Evolutionary conservation across 768 basidiomycete species (phyloP).

Genomic region (Tulasnella calospora): DNA sequence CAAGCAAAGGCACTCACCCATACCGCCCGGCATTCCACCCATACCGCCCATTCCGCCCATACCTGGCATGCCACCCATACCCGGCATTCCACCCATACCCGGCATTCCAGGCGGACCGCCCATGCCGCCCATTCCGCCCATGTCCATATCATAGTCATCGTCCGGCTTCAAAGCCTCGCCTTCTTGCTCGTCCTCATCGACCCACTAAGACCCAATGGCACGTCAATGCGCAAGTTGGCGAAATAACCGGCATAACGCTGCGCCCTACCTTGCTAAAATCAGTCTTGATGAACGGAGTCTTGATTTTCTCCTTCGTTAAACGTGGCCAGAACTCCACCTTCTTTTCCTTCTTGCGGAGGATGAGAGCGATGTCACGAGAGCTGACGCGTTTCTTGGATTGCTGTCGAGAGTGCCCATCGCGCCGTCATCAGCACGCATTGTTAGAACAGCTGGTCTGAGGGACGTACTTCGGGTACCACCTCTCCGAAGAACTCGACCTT

Average conservation of each 20-base stretch:
- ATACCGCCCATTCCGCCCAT: constrained; percentile 35
- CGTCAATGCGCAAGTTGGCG: neutral
- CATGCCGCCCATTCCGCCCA: constrained; percentile 34
- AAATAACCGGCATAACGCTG: constrained; percentile 10
- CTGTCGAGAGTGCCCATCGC: constrained; percentile 34
- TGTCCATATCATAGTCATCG: constrained; percentile 42
- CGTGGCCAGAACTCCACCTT: constrained; percentile 86
- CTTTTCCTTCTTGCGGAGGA: constrained; percentile 75
- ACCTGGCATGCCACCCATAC: constrained; percentile 33
- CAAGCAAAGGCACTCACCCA: constrained; percentile 35
- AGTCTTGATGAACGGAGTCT: constrained; percentile 80
- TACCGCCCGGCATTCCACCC: constrained; percentile 46
- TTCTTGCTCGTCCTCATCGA: constrained; percentile 95
- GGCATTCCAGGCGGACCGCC: constrained; percentile 32
- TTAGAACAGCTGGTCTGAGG: neutral
- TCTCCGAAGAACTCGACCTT: constrained; percentile 69
- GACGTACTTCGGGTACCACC: constrained; percentile 68
- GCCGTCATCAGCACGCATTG: neutral
- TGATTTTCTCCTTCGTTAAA: constrained; percentile 81
- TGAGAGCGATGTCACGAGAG: constrained; percentile 60
- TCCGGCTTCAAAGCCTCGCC: constrained; percentile 44
- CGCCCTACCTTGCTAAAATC: constrained; percentile 66
- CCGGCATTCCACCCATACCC: constrained; percentile 41
- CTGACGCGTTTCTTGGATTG: constrained; percentile 56
- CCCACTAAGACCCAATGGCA: constrained; percentile 52